phyloP scores from a whole-genome alignment of 2,329 filamentous ascomycete species.

The Fusarium sp. region DNA sequence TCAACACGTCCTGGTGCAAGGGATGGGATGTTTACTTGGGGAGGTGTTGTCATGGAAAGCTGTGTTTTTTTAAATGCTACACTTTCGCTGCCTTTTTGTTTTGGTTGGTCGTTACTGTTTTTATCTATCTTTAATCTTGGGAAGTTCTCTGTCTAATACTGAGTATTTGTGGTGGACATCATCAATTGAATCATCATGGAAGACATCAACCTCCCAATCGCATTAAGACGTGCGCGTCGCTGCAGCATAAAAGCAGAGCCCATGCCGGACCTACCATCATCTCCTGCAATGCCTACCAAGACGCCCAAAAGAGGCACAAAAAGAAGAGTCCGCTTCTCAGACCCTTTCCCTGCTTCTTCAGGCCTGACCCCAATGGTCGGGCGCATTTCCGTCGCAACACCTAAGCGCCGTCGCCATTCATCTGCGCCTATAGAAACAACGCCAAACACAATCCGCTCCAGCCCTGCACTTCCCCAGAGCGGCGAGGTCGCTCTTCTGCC shows the following conservation, averaged over 20 bases:
- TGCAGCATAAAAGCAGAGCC: constrained; percentile 53
- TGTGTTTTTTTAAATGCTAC: constrained; percentile 24
- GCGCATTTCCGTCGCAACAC: constrained; percentile 61
- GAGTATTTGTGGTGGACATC: neutral
- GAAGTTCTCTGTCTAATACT: neutral
- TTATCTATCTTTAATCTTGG: neutral
- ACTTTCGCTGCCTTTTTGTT: constrained; percentile 13
- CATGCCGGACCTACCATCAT: constrained; percentile 33
- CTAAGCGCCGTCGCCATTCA: constrained; percentile 60
- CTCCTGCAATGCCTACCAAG: constrained; percentile 36
- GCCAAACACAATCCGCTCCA: constrained; percentile 34
- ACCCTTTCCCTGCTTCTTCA: constrained; percentile 61
- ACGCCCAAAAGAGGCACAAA: constrained; percentile 54
- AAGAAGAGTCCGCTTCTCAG: constrained; percentile 71
- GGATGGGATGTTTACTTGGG: constrained; percentile 28
- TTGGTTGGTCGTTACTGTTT: neutral
- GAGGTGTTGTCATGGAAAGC: constrained; percentile 12
- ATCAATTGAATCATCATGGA: constrained; percentile 49
- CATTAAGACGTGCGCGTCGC: constrained; percentile 68
- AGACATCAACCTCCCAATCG: constrained; percentile 64
- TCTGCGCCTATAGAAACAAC: constrained; percentile 57
- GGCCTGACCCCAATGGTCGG: constrained; percentile 71
- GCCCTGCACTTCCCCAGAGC: constrained; percentile 48
- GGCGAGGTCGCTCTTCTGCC: constrained; percentile 58
- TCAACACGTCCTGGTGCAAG: constrained; percentile 25